Percentiles rank a stretch among this genome's conserved stretches.
Evolutionary conservation across 1,284 basidiomycete genomes (phyloP).

Genomic region (Chalciporus piperatoides): DNA sequence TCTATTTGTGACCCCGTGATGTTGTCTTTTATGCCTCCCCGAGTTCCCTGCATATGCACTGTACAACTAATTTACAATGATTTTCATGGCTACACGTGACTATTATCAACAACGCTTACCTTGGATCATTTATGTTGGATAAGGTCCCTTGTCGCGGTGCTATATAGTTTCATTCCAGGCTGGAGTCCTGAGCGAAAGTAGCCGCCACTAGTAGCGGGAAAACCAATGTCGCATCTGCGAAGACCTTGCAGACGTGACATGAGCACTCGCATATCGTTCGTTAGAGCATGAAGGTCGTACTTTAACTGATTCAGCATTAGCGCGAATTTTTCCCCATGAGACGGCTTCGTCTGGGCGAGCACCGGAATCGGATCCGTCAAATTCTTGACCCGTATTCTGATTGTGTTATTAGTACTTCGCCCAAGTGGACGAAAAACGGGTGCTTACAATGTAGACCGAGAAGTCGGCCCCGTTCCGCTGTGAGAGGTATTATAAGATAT

Average conservation of each 20-base stretch:
- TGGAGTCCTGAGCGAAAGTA: slow-evolving; percentile 67
- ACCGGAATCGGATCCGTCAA: slow-evolving; percentile 97
- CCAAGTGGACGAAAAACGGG: background rate
- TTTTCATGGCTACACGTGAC: background rate
- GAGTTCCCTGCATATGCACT: slow-evolving; percentile 3
- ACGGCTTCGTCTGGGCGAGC: slow-evolving; percentile 97
- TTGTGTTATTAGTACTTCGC: slow-evolving; percentile 8
- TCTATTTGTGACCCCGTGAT: background rate
- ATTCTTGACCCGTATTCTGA: slow-evolving; percentile 97
- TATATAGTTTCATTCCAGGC: background rate
- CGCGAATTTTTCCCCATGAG: slow-evolving; percentile 98
- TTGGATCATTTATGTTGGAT: background rate
- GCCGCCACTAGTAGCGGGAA: slow-evolving; percentile 88
- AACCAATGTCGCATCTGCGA: slow-evolving; percentile 83
- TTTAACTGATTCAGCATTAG: slow-evolving; percentile 89
- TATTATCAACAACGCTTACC: background rate
- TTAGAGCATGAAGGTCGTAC: slow-evolving; percentile 38
- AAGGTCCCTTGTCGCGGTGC: background rate
- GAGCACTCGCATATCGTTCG: slow-evolving; percentile 1
- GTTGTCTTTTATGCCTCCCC: slow-evolving; percentile 1
- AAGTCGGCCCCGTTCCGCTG: slow-evolving; percentile 98
- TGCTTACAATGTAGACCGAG: slow-evolving; percentile 87
- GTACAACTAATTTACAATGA: slow-evolving; percentile 14
- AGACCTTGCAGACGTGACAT: slow-evolving; percentile 42
- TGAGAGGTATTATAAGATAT: slow-evolving; percentile 6